Evolutionary conservation across 176 grass and related monocot genomes (phyloP), one percentile per base, ranked within the genome.

Genomic region (Canna indica): DNA sequence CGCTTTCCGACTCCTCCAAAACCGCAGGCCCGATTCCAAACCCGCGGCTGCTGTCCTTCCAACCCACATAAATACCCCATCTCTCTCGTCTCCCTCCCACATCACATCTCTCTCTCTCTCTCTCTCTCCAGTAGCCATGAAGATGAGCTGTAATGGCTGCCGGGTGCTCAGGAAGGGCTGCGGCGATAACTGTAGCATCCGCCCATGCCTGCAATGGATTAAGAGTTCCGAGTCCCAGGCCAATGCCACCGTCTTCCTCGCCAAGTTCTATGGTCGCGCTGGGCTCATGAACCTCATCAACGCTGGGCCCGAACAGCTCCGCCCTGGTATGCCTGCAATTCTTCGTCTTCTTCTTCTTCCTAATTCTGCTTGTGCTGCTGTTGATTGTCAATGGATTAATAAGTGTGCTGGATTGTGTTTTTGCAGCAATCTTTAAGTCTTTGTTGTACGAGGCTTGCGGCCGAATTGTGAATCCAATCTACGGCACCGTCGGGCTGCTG

Each of bases 221-320:
- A 66, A 41, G 63, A 66, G 63, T 22, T 29, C 35, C 20, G 63
- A 66, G 63, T 66, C 63, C 18, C 63, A 66, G 63, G 63, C 63
- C 63, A 66, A 66, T 38, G 63, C 63, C 35, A 66, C 63, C 63
- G 63, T 66, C 34, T 66, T 66, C 63, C 63, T 66, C 63, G 63
- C 63, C 34, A 66, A 66, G 35, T 66, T 66, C 22, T 66, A 66
- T 34, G 63, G 63, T 5, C 63, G 63, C 34, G 63, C 63, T 1
- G 63, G 63, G 7, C 63, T 66, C 33, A 17, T 66, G 8, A 66
- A 66, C 63, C 63, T 66, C 34, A 66, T 66, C 63, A 38, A 25
- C 35, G 63, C 63, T 3, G 63, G 63, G 35, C 63, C 63, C 10
- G 34, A 24, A 1, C 34, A 66, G 18, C 63, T 66, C 35, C 63